These are phyloP conservation scores for Urochloa ruziziensis DNA, from an alignment of 176 grass and related monocot species.

Conservation along the genomic window DNA sequence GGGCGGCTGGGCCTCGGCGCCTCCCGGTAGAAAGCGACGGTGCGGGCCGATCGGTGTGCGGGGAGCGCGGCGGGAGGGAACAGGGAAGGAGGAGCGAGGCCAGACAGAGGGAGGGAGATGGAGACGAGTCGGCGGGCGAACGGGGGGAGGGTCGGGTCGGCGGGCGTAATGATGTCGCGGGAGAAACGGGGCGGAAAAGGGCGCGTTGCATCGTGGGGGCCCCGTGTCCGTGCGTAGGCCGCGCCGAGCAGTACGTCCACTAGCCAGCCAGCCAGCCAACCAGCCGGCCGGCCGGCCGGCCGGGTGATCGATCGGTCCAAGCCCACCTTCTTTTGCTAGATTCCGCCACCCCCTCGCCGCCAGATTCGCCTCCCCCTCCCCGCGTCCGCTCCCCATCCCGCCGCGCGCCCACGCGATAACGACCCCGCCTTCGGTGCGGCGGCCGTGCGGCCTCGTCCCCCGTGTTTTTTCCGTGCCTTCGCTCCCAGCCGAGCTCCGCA, in stretches of 20 bases:
- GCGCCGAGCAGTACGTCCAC: not conserved
- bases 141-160: not conserved
- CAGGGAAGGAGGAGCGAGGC: too few relatives aligned
- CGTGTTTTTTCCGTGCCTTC: too few relatives aligned
- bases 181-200: constrained; percentile 40
- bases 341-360: constrained; percentile 42
- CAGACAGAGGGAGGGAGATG: not conserved
- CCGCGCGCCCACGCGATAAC: constrained; percentile 49
- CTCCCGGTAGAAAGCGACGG: constrained; percentile 24
- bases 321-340: constrained; percentile 71
- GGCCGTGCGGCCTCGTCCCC: too few relatives aligned
- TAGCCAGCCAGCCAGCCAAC: not conserved
- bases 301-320: constrained; percentile 16
- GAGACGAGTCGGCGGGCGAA: not conserved
- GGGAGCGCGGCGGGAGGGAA: too few relatives aligned
- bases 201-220: constrained; percentile 20
- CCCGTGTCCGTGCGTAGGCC: not conserved
- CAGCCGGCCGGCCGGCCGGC: constrained; percentile 4
- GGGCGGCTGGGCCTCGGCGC: too few relatives aligned
- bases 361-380: constrained; percentile 50
- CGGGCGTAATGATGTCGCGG: constrained; percentile 50
- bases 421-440: constrained; percentile 21
- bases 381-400: not conserved
- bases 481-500: too few relatives aligned
- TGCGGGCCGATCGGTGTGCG: not conserved